Conservation (phyloP, 192 early-diverging fungal genomes). For the Coemansia sp. region DNA sequence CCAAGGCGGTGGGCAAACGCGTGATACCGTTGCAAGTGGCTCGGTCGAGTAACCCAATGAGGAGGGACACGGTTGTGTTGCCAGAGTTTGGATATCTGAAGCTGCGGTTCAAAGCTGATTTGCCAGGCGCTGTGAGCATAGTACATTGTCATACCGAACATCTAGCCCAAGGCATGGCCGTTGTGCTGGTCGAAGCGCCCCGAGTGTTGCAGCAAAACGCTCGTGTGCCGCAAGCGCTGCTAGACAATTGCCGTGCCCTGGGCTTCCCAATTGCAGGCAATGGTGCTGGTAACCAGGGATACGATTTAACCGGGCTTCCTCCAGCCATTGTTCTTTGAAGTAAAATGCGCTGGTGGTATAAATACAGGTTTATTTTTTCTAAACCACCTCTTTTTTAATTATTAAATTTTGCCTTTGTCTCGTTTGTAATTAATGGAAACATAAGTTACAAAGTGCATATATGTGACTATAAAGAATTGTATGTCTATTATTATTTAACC, state of each 20-base stretch:
- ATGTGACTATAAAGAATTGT: no score
- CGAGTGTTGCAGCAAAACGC: constrained; percentile 54
- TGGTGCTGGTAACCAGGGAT: constrained; percentile 68
- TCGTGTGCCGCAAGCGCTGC: constrained; percentile 54
- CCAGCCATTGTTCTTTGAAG: background rate
- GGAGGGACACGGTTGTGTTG: constrained; percentile 70
- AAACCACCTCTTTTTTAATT: no score
- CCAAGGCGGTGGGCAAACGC: background rate
- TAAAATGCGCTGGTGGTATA: background rate
- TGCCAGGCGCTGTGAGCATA: constrained; percentile 79
- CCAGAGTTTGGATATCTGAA: constrained; percentile 59
- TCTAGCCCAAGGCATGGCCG: constrained; percentile 68
- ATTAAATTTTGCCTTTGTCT: no score
- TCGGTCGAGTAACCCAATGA: constrained; percentile 10
- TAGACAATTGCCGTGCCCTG: constrained; percentile 60
- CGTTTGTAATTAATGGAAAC: no score
- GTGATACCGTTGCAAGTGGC: background rate
- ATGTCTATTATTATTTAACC: no score
- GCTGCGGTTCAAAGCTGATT: constrained; percentile 72
- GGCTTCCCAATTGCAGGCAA: constrained; percentile 64
- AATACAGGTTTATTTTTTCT: no score
- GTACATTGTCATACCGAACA: constrained; percentile 76
- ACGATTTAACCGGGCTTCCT: constrained; percentile 61
- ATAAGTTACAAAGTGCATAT: no score
- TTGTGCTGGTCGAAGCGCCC: constrained; percentile 69